Evolutionary conservation across 1,139 yeast genomes (phyloP).

Genomic region (Barnettozyma hawaiiensis): DNA sequence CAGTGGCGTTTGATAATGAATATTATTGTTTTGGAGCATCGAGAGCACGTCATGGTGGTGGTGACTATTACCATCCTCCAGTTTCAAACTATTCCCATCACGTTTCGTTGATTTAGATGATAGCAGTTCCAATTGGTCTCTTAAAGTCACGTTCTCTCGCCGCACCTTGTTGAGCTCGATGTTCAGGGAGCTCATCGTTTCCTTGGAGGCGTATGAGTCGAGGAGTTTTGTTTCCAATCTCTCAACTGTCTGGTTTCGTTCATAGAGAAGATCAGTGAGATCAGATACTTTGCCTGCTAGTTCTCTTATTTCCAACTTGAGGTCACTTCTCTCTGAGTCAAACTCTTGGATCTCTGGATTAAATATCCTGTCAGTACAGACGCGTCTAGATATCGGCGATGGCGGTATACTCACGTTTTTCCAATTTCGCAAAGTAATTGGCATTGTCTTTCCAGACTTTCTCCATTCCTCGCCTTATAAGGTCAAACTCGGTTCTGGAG

Average conservation of each 20-base stretch:
- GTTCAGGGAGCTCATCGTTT: conserved; percentile 8
- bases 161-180: conserved; percentile 5
- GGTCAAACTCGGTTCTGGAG: not conserved
- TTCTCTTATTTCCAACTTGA: conserved; percentile 1
- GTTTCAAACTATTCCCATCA: not conserved
- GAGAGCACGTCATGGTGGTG: conserved; percentile 14
- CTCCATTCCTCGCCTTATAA: not conserved
- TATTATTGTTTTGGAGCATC: conserved; percentile 21
- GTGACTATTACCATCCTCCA: not conserved
- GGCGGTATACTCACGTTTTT: conserved; percentile 6
- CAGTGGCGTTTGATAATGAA: not conserved
- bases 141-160: conserved; percentile 3
- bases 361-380: no score
- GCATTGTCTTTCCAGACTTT: not conserved
- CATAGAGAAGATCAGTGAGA: not conserved
- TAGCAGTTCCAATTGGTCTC: not conserved
- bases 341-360: conserved; percentile 2
- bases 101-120: conserved; percentile 1
- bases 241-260: not conserved
- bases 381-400: no score
- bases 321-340: not conserved
- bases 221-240: not conserved
- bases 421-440: conserved; percentile 1
- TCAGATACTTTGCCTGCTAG: conserved; percentile 1
- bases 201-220: conserved; percentile 1